Conservation (phyloP, 2,329 filamentous ascomycete species). For the Fusarium sp. region DNA sequence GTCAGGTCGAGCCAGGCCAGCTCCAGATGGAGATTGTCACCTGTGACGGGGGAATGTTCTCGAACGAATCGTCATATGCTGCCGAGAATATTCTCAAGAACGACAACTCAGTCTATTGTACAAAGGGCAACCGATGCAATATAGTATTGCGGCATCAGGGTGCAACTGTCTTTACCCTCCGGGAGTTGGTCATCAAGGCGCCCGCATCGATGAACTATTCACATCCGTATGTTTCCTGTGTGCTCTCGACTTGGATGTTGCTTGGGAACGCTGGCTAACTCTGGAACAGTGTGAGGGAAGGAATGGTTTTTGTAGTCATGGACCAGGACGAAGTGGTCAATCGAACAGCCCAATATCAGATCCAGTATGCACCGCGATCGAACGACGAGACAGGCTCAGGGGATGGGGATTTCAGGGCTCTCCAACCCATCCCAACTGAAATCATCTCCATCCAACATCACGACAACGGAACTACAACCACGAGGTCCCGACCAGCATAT, state of each 20-base stretch:
- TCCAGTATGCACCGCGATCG: conserved; percentile 70
- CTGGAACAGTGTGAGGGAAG: conserved; percentile 83
- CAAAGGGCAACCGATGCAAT: conserved; percentile 89
- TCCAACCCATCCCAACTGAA: conserved; percentile 48
- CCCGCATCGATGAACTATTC: conserved; percentile 83
- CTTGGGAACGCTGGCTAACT: conserved; percentile 31
- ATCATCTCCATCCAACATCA: conserved; percentile 69
- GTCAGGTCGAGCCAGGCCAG: conserved; percentile 87
- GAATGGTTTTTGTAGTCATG: conserved; percentile 94
- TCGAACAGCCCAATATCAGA: conserved; percentile 82
- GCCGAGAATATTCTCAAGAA: conserved; percentile 88
- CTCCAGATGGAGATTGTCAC: conserved; percentile 90
- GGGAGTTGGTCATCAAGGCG: conserved; percentile 90
- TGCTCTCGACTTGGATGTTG: conserved; percentile 29
- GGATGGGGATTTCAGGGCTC: conserved; percentile 38
- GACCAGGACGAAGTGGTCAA: conserved; percentile 81
- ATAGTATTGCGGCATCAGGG: conserved; percentile 88
- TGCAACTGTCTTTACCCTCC: conserved; percentile 84
- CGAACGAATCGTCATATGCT: conserved; percentile 74
- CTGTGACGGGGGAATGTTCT: conserved; percentile 86
- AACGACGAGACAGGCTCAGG: conserved; percentile 36
- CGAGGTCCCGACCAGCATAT: conserved; percentile 61
- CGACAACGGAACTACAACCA: conserved; percentile 66
- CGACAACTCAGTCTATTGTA: conserved; percentile 90
- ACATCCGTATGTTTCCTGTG: conserved; percentile 78